These are phyloP conservation scores for Penicillium janthinellum DNA, from an alignment of 2,329 filamentous ascomycete species.

Conservation along the genomic window DNA sequence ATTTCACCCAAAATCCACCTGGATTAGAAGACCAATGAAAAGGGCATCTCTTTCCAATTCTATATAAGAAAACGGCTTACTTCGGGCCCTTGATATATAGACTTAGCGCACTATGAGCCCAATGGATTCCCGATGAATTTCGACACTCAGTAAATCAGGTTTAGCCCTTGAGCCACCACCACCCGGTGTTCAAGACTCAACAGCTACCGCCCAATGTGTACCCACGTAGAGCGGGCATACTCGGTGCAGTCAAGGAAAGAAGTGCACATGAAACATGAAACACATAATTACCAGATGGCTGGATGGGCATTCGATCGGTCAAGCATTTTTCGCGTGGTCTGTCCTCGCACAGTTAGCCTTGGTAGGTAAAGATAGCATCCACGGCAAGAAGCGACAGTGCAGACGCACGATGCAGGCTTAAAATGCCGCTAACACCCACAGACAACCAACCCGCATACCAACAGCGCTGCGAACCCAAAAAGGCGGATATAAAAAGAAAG, in stretches of 20 bases:
- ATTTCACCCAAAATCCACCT: no score
- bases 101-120: no score
- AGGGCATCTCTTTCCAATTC: no score
- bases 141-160: not conserved
- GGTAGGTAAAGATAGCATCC: not conserved
- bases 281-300: not conserved
- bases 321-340: not conserved
- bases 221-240: not conserved
- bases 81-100: no score
- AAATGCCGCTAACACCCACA: not conserved
- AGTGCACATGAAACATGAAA: not conserved
- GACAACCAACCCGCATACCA: not conserved
- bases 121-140: no score
- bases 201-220: not conserved
- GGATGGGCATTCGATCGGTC: conserved; percentile 1
- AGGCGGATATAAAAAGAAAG: conserved; percentile 1
- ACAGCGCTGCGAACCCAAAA: not conserved
- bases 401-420: conserved; percentile 2
- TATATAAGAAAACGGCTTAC: no score
- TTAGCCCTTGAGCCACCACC: not conserved
- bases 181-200: not conserved
- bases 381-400: not conserved
- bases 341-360: not conserved
- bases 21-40: no score
- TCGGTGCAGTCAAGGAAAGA: not conserved